phyloP scores from a whole-genome alignment of 192 early-diverging fungal genomes.

The Umbelopsis vinacea region DNA sequence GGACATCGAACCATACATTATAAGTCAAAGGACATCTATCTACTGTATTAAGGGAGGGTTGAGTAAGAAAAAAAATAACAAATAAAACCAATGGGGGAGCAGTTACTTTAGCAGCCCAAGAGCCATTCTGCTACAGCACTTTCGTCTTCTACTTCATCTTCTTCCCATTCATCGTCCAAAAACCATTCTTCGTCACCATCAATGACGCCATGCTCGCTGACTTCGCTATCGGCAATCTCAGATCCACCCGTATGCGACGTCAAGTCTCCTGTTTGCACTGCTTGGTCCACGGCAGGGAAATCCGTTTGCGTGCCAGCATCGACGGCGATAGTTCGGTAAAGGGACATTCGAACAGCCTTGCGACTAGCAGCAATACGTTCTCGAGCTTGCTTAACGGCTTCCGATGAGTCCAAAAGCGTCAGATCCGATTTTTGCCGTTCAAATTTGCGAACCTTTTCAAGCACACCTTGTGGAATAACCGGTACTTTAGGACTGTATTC shows the following conservation, averaged over 20 bases:
- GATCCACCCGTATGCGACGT: not conserved
- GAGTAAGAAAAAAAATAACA: not conserved
- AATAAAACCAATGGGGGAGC: not conserved
- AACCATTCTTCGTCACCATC: slow-evolving; percentile 51
- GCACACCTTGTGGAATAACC: slow-evolving; percentile 23
- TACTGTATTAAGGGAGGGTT: no score
- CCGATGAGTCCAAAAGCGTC: slow-evolving; percentile 21
- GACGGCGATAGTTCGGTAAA: not conserved
- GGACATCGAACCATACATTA: not conserved
- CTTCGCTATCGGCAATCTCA: not conserved
- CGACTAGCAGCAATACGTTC: slow-evolving; percentile 16
- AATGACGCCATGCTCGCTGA: slow-evolving; percentile 34
- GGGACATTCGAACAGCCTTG: slow-evolving; percentile 18
- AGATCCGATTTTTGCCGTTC: slow-evolving; percentile 12
- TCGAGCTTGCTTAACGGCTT: slow-evolving; percentile 7
- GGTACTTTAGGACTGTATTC: not conserved
- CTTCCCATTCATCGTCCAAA: slow-evolving; percentile 40
- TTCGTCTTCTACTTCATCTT: slow-evolving; percentile 41
- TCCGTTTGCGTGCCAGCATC: slow-evolving; percentile 13
- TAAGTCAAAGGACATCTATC: not conserved
- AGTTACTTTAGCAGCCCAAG: slow-evolving; percentile 28
- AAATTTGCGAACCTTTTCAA: slow-evolving; percentile 37
- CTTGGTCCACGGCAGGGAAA: slow-evolving; percentile 24
- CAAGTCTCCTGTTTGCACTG: slow-evolving; percentile 26
- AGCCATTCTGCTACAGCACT: slow-evolving; percentile 42